Conservation (phyloP, 495 filamentous ascomycete species). For the Penicillium paxilli region DNA sequence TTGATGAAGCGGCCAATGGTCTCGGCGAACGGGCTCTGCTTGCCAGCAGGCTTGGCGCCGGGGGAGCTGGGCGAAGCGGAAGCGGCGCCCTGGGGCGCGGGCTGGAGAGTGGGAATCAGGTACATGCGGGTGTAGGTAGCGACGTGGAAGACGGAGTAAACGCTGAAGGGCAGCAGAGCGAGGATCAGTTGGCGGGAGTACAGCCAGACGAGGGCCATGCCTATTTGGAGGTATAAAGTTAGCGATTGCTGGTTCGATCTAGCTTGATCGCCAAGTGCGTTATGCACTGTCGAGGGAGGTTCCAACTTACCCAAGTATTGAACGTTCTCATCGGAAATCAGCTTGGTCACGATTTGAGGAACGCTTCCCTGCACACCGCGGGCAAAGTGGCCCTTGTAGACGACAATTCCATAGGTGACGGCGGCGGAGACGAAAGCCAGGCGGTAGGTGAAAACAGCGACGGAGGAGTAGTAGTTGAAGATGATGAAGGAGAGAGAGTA, state of each 20-base stretch:
- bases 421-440: slow-evolving; percentile 85
- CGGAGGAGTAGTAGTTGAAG: slow-evolving; percentile 73
- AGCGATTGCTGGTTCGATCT: neutral
- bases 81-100: slow-evolving; percentile 32
- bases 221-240: slow-evolving; percentile 43
- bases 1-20: slow-evolving; percentile 91
- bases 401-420: slow-evolving; percentile 94
- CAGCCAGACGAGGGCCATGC: slow-evolving; percentile 95
- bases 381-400: slow-evolving; percentile 96
- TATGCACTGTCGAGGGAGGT: neutral
- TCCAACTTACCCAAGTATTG: slow-evolving; percentile 84
- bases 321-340: slow-evolving; percentile 89
- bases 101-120: slow-evolving; percentile 52
- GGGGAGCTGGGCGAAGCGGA: slow-evolving; percentile 58
- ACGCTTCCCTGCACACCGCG: slow-evolving; percentile 63
- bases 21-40: slow-evolving; percentile 70
- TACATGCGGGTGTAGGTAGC: slow-evolving; percentile 67
- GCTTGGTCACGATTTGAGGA: slow-evolving; percentile 58
- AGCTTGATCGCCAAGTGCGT: neutral
- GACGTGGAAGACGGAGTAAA: slow-evolving; percentile 98
- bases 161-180: slow-evolving; percentile 88
- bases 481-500: slow-evolving; percentile 81
- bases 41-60: slow-evolving; percentile 55
- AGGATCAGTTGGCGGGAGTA: slow-evolving; percentile 84
- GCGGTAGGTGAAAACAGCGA: slow-evolving; percentile 82